Base-by-base conservation (phyloP, 1,284 basidiomycete species). In the Lentinula novae-zelandiae region DNA sequence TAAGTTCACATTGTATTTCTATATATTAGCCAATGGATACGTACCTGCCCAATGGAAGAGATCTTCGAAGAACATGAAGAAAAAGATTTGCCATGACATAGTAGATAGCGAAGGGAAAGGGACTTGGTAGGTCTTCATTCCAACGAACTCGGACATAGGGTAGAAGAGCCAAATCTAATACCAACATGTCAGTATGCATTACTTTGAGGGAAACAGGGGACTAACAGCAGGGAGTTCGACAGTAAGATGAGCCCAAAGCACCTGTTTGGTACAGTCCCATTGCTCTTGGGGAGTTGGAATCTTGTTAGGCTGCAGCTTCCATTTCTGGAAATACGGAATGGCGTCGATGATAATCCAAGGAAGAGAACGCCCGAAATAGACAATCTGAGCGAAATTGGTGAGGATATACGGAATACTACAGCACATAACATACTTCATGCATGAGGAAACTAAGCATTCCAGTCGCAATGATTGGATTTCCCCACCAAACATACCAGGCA, bases 41-140 rank as follows among this genome's bases (percentile, higher is more conserved):
- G 17, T 68, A 89, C 86, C 83, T 70, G 89, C 78, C 74, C 83
- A 92, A 74, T 97, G 95, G 83, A 93, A 97, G 67, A 90, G 86
- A 75, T 98, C 96, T 77, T 99, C 97, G 67, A 98, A 95, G 69
- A 97, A 80, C 76, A 99, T 98, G 82, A 98, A 99, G 65, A 95
- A 76, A 36, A 86, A 87, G 63, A 98, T 78, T 73, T 98, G 96
- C 53, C 85, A 88, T 0, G 82, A 75, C 82, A 95, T 91, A 36
- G 82, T 80, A 66, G 80, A 78, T 74, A 82, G 78, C 0, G 82
- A 71, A 0, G 96, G 93, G 80, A 99, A 95, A 0, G 96, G 96
- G 1, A 99, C 91, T 64, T 93, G 88, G 78, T 93, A 93, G 1
- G 96, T 98, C 48, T 85, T 77, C 89, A 99, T 92, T 68, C 94